Percentiles rank a stretch among this genome's conserved stretches.
Evolutionary conservation across 139 green algal genomes (phyloP).

Genomic region (Astrephomene gubernaculifera): DNA sequence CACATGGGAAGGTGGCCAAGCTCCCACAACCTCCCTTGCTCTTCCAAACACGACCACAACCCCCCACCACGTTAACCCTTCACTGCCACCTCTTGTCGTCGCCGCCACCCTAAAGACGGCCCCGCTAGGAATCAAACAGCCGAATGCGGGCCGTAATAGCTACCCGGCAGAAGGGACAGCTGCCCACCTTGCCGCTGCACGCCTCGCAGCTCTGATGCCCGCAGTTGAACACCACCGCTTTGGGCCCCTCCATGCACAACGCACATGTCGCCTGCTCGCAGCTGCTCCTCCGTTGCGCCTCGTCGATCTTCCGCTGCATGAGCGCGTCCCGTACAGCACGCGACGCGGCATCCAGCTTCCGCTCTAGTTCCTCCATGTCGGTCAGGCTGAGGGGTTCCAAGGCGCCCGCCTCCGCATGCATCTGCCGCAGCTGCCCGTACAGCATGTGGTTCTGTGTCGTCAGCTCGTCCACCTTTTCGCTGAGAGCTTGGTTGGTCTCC

Average conservation of each 20-base stretch:
- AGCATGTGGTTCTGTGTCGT: slow-evolving; percentile 38
- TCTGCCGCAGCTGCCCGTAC: slow-evolving; percentile 41
- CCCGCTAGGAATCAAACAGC: slow-evolving; percentile 44
- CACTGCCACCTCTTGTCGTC: too few species aligned
- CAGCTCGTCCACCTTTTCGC: slow-evolving; percentile 41
- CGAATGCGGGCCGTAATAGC: slow-evolving; percentile 46
- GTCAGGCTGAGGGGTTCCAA: slow-evolving; percentile 17
- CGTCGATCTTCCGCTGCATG: slow-evolving; percentile 52
- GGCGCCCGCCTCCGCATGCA: slow-evolving; percentile 24
- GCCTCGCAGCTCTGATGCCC: slow-evolving; percentile 60
- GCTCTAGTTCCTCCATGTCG: slow-evolving; percentile 50
- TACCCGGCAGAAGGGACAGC: slow-evolving; percentile 62
- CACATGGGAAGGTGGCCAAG: too few species aligned
- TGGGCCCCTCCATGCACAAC: slow-evolving; percentile 61
- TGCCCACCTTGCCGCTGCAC: slow-evolving; percentile 48
- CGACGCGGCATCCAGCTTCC: slow-evolving; percentile 46
- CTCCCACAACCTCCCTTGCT: too few species aligned
- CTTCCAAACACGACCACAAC: too few species aligned
- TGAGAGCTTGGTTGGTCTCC: slow-evolving; percentile 8
- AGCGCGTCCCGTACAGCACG: slow-evolving; percentile 52
- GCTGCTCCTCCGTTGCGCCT: slow-evolving; percentile 45
- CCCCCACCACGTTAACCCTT: too few species aligned
- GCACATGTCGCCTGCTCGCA: slow-evolving; percentile 45
- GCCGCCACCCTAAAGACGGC: too few species aligned
- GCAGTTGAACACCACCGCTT: slow-evolving; percentile 62